Evolutionary conservation across 441 rosid genomes (phyloP), one percentile per base, ranked within the genome.

Genomic region (Arabidopsis lyrata): DNA sequence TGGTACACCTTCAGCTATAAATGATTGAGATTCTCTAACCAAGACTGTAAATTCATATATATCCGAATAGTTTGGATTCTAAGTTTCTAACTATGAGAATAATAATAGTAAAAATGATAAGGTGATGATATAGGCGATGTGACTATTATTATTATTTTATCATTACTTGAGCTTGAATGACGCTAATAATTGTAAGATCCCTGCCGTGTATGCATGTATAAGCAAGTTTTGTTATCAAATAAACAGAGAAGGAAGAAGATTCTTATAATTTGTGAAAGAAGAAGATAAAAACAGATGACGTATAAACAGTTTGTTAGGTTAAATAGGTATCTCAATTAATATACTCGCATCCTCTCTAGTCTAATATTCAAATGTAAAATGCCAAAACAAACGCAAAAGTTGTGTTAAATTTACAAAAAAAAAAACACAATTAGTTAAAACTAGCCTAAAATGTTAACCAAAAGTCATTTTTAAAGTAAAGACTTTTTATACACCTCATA

Each of bases 171-270:
- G 52, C 8, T 41, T 39, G 39, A 11, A 29, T 54, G 53, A 8
- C 35, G 24, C 41, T 38, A 27, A 53, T 27, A 52, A 18, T 13
- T 58, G 16, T 3, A 58, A 10, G 48, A 70, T 38, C 12, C 58
- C 59, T 70, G 58, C 16, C 65, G 54, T 57, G 29, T 57, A 20
- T 57, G 29, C 45, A 20, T 57, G 29, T 57, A 34, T 31, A 45
- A 58, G 45, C 58, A 34, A 16, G 59, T n/a, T 70, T 70, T 45
- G 41, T 16, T 70, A 70, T 60, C 49, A 48, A 48, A 59, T 59
- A 49, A 70, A 58, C 36, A 58, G 35, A 57, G 8, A 69, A 34
- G 0, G n/a, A 36, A 58, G 13, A 18, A 64, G 32, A 8, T 8
- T 15, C 39, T 1, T 48, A 12, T 32, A 18, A 12, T 4, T 27